Evolutionary conservation across 2,329 filamentous ascomycete species (phyloP).

Genomic region (Epichloe sylvatica): DNA sequence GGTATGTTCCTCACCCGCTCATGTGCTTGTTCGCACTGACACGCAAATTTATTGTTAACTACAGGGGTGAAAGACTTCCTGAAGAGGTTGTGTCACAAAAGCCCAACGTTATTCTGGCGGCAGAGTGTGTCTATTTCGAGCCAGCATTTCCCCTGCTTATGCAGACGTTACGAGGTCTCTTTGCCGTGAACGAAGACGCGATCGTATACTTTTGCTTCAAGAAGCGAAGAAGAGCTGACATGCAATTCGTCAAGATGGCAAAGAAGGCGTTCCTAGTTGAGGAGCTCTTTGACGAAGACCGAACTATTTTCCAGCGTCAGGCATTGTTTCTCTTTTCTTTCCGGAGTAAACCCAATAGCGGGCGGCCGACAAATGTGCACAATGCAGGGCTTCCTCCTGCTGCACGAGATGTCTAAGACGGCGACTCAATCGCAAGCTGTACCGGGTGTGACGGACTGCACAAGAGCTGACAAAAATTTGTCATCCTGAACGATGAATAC

Average conservation of each 20-base stretch:
- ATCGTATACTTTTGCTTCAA: slow-evolving; percentile 82
- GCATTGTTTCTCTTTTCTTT: slow-evolving; percentile 49
- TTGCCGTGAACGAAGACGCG: slow-evolving; percentile 54
- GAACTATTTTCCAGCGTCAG: slow-evolving; percentile 41
- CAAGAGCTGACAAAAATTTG: not conserved
- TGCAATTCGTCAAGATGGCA: slow-evolving; percentile 59
- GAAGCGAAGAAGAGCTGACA: slow-evolving; percentile 69
- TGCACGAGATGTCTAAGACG: not conserved
- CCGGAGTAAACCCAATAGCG: slow-evolving; percentile 15
- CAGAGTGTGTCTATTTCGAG: slow-evolving; percentile 95
- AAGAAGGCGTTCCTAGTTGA: slow-evolving; percentile 51
- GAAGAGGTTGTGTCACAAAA: slow-evolving; percentile 37
- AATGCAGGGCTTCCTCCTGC: not conserved
- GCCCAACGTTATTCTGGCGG: slow-evolving; percentile 77
- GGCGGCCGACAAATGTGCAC: not conserved
- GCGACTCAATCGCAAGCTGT: not conserved
- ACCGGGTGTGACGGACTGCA: not conserved
- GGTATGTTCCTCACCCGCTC: slow-evolving; percentile 35
- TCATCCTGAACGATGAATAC: not conserved
- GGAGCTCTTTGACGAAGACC: slow-evolving; percentile 48
- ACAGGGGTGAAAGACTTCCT: slow-evolving; percentile 47
- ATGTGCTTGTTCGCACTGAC: not conserved
- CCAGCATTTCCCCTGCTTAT: slow-evolving; percentile 83
- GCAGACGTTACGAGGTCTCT: slow-evolving; percentile 59
- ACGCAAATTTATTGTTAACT: not conserved